These are phyloP conservation scores for Grifola frondosa DNA, from an alignment of 1,284 basidiomycete genomes.

Conservation along the genomic window DNA sequence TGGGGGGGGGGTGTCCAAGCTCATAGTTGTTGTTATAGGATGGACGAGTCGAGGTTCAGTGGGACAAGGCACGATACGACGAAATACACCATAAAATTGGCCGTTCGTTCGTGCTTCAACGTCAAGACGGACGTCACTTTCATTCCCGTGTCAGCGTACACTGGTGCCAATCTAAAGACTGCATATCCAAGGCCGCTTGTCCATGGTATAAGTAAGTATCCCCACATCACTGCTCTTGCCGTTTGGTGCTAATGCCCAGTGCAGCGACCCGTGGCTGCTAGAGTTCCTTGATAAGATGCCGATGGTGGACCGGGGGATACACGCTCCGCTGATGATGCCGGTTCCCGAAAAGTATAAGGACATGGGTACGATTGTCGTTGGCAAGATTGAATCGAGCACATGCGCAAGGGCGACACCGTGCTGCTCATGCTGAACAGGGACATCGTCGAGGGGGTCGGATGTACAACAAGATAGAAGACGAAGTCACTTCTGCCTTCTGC, in stretches of 20 bases:
- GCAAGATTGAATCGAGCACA: too few species aligned
- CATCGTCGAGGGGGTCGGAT: constrained; percentile 78
- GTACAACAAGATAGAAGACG: constrained; percentile 87
- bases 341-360: too few species aligned
- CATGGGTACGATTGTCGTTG: too few species aligned
- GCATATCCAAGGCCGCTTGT: constrained; percentile 61
- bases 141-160: too few species aligned
- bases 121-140: too few species aligned
- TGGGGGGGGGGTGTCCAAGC: constrained; percentile 84
- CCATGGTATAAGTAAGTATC: constrained; percentile 80
- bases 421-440: constrained; percentile 87
- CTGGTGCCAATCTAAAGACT: too few species aligned
- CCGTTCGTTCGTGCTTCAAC: constrained; percentile 90
- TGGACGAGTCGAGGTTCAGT: constrained; percentile 90
- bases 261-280: constrained; percentile 78
- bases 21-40: constrained; percentile 93
- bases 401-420: constrained; percentile 80
- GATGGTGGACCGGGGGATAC: constrained; percentile 87
- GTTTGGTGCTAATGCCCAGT: neutral
- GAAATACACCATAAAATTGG: constrained; percentile 84
- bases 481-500: constrained; percentile 72
- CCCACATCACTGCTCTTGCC: constrained; percentile 3
- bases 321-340: too few species aligned
- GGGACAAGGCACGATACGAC: constrained; percentile 79
- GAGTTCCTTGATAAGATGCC: constrained; percentile 81